phyloP scores from a whole-genome alignment of 2,329 filamentous ascomycete species.

The Karstenula rhodostoma region DNA sequence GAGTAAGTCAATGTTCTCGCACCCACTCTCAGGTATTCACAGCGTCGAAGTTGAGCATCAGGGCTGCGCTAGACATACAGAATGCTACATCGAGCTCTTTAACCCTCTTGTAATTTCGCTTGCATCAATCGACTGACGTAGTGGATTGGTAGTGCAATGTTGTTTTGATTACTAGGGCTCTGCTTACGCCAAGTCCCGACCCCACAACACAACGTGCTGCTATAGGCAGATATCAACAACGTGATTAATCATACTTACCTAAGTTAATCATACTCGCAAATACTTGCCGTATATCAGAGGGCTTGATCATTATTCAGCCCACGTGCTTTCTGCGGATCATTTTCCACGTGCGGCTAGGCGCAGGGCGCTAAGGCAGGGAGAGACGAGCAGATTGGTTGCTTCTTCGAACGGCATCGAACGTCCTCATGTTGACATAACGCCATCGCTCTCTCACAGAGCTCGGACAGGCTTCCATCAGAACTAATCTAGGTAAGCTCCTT shows the following conservation, averaged over 20 bases:
- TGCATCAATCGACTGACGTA: background rate
- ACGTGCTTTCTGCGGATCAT: background rate
- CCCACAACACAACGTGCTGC: background rate
- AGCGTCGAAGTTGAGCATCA: no score
- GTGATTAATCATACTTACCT: constrained; percentile 1
- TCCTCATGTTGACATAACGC: background rate
- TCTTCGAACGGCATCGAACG: background rate
- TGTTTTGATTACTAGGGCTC: constrained; percentile 7
- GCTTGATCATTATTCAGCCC: background rate
- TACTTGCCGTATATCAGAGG: background rate
- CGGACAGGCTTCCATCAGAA: no score
- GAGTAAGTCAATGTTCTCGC: no score
- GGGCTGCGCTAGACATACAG: background rate
- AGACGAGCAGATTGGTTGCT: background rate
- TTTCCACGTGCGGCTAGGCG: background rate
- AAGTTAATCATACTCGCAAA: no score
- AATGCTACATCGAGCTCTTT: background rate
- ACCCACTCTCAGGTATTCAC: background rate
- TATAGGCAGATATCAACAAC: background rate
- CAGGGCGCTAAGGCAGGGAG: background rate
- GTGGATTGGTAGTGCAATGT: background rate
- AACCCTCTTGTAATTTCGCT: background rate
- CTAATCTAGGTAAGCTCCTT: background rate
- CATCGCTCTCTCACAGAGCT: background rate
- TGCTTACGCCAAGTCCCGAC: background rate